Conservation (phyloP, 306 rosid species). For the Casuarina equisetifolia region DNA sequence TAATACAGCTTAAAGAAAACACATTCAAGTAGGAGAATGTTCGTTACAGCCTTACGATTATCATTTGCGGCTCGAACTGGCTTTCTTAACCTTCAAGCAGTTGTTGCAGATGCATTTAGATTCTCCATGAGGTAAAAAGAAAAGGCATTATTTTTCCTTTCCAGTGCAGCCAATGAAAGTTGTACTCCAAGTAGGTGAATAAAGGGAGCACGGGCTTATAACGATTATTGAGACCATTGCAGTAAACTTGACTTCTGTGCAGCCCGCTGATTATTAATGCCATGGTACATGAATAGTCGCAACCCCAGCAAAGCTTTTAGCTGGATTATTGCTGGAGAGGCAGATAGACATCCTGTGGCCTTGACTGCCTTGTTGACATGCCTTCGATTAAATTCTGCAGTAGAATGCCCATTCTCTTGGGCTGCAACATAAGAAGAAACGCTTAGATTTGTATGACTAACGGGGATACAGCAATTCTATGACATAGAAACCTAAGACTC, state of each 20-base stretch:
- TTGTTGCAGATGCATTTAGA: not conserved
- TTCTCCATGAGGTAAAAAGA: not conserved
- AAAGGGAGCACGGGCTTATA: not conserved
- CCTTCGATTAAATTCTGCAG: not conserved
- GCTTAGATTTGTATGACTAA: not conserved
- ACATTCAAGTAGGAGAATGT: not conserved
- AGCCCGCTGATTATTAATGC: not conserved
- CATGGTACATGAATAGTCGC: not conserved
- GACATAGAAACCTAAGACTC: not conserved
- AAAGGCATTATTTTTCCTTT: not conserved
- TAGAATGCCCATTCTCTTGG: not conserved
- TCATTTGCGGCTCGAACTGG: not conserved
- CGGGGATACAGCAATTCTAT: not conserved
- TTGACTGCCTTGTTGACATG: slow-evolving; percentile 2
- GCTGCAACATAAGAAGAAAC: not conserved
- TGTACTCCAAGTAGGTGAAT: not conserved
- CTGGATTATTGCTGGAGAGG: not conserved
- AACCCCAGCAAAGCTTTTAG: not conserved
- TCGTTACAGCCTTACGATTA: not conserved
- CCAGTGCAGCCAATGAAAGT: not conserved
- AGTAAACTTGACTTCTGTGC: not conserved
- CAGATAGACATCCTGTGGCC: not conserved
- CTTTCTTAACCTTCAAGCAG: not conserved
- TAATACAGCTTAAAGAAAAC: too few species aligned
- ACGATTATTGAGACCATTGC: not conserved